Evolutionary conservation across 805 yeast genomes (phyloP), one percentile per base, ranked within the genome.

Genomic region (Kluyveromyces dobzhanskii): DNA sequence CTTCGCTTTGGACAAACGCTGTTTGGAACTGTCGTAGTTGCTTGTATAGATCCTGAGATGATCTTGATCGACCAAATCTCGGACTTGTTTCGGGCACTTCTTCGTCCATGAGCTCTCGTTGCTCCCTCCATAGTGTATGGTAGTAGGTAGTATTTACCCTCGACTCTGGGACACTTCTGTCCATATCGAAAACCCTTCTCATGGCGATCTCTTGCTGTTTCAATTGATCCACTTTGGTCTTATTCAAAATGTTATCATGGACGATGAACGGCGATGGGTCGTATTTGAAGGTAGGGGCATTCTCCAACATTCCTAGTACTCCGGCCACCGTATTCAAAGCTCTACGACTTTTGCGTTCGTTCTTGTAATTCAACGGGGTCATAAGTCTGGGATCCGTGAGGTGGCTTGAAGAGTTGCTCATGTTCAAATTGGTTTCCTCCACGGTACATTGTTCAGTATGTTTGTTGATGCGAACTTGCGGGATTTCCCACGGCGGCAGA

Each of bases 1-100:
- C 17, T 19, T 34, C 37, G 5, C 24, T 16, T 26, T 34, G 30
- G 16, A 34, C 14, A 17, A 34, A 34, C 6, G 27, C 19, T 7
- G 27, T 16, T 26, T 34, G 37, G 30, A 34, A 34, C 17, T 34
- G 29, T 13, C 30, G 29, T 10, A 34, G 37, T 30, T 34, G 37
- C 24, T 34, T 34, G 37, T 34, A 34, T 25, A 34, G n/a, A 16
- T 25, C 30, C n/a, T 34, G 37, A 4, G 37, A 12, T 5, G 37
- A 24, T 5, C 7, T 13, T 11, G 29, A 14, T 4, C 5, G 11
- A 12, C 24, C 37, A 19, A 34, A 34, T 24, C 17, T 16, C 11
- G 27, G 37, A 13, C 11, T 17, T 16, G 37, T 10, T 8, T 11
- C n/a, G 3, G 37, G 37, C 17, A 17, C 14, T 18, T 34, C 21